Evolutionary conservation across 441 rosid genomes (phyloP), one percentile per base, ranked within the genome.

Genomic region (Jatropha multifida): DNA sequence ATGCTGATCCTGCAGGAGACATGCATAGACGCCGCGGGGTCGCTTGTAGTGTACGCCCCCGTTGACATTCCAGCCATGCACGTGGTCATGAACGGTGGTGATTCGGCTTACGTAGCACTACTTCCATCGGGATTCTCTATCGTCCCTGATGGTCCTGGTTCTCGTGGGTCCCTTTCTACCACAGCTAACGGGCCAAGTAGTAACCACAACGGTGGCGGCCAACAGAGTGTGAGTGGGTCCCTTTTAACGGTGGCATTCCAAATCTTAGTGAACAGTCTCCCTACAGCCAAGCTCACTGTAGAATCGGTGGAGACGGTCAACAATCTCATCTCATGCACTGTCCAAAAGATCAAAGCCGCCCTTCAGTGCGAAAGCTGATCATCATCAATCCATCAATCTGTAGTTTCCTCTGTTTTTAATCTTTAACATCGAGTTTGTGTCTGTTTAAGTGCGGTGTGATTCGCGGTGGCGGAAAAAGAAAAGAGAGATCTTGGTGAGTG

Each of bases 1-100:
- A 96, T 96, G 98, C 78, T 96, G 58, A 94, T 96, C 71, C 82
- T 96, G 37, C 99, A 93, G 76, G 99, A 96, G 87, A 92, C 97
- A 1, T 91, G 94, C 88, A 90, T 86, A 71, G 99, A 92, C 85
- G 89, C 93, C 0, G 86, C 97, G 37, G 98, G 98, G 55, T 93
- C 98, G 48, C 88, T 91, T 69, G 93, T 96, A 0, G 97, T 94
- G 32, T 94, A 96, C 88, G 98, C 98, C 27, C 99, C 99, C 4
- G 98, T 96, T 72, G 99, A 93, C 84, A 85, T 91, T 0, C 91
- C 94, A 0, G 92, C 96, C 52, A 93, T 93, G 93, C 90, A 85
- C 78, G 83, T 84, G 40, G 96, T 93, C 1, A 91, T 91, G 96
- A 90, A 90, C 78, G 97, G 97, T 66, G 94, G 93, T 0, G 97